Evolutionary conservation across 2,329 filamentous ascomycete genomes (phyloP).

Genomic region (Xylariomycetidae sp.): DNA sequence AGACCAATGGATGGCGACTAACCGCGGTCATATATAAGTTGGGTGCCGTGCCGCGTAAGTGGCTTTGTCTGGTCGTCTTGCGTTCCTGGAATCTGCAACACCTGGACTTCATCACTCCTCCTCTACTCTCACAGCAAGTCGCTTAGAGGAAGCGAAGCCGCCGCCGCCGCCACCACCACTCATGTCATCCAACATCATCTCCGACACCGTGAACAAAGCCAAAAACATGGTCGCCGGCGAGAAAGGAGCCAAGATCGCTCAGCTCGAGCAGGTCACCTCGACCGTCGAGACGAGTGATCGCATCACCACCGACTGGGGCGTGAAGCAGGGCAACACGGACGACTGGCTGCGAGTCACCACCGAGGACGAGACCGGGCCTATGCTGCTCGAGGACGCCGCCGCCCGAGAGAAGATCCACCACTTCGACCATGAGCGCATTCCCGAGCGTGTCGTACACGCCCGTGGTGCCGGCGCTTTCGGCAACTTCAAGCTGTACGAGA

Average conservation of each 20-base stretch:
- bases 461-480: conserved; percentile 65
- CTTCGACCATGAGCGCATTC: conserved; percentile 54
- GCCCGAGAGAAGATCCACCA: conserved; percentile 61
- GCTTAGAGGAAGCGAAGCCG: no score
- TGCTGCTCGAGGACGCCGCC: conserved; percentile 66
- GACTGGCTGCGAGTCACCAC: conserved; percentile 66
- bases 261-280: conserved; percentile 53
- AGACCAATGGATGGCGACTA: no score
- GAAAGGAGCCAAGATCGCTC: conserved; percentile 49
- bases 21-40: no score
- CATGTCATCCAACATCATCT: conserved; percentile 20
- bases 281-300: conserved; percentile 51
- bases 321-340: conserved; percentile 67
- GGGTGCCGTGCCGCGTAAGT: no score
- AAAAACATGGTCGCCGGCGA: conserved; percentile 35
- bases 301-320: conserved; percentile 73
- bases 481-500: conserved; percentile 63
- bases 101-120: no score
- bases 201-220: conserved; percentile 31
- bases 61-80: no score
- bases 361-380: conserved; percentile 58
- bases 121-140: no score
- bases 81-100: no score
- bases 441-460: conserved; percentile 63
- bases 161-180: no score